Evolutionary conservation across 495 filamentous ascomycete species (phyloP).

Genomic region (Penicillium subrubescens): DNA sequence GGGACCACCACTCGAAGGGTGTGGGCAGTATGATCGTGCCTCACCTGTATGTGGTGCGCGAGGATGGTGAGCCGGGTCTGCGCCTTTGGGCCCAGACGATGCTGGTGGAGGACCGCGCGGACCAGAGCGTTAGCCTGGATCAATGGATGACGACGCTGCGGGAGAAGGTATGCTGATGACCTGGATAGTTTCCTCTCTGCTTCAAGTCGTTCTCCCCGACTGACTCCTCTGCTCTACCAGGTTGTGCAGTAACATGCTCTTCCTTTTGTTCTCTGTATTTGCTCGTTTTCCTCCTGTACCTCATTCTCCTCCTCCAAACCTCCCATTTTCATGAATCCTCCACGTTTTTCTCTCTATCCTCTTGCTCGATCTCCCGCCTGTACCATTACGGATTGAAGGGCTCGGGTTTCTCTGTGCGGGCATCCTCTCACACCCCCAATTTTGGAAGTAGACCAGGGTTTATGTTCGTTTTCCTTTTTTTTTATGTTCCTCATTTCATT

Average conservation of each 20-base stretch:
- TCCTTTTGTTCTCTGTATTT: neutral
- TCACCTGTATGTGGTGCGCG: slow-evolving; percentile 88
- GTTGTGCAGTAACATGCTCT: slow-evolving; percentile 29
- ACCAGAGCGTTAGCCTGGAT: slow-evolving; percentile 85
- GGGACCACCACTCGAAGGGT: slow-evolving; percentile 79
- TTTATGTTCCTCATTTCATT: neutral
- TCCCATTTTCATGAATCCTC: slow-evolving; percentile 5
- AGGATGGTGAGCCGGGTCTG: slow-evolving; percentile 93
- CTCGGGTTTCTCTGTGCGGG: neutral
- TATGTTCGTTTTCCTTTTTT: slow-evolving; percentile 3
- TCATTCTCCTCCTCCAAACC: neutral
- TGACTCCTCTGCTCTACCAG: slow-evolving; percentile 15
- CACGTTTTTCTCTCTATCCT: slow-evolving; percentile 7
- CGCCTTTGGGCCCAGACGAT: slow-evolving; percentile 96
- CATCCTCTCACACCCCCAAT: neutral
- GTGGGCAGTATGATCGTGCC: slow-evolving; percentile 90
- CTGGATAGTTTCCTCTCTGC: slow-evolving; percentile 11
- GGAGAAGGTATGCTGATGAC: slow-evolving; percentile 80
- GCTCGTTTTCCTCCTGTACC: neutral
- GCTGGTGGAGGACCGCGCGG: slow-evolving; percentile 91
- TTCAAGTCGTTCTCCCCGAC: neutral
- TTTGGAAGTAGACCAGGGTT: slow-evolving; percentile 8
- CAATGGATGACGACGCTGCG: slow-evolving; percentile 92
- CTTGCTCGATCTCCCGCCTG: slow-evolving; percentile 18
- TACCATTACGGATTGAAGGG: slow-evolving; percentile 24